Base-by-base conservation (phyloP, 2,329 filamentous ascomycete genomes). In the Lachnellula occidentalis region DNA sequence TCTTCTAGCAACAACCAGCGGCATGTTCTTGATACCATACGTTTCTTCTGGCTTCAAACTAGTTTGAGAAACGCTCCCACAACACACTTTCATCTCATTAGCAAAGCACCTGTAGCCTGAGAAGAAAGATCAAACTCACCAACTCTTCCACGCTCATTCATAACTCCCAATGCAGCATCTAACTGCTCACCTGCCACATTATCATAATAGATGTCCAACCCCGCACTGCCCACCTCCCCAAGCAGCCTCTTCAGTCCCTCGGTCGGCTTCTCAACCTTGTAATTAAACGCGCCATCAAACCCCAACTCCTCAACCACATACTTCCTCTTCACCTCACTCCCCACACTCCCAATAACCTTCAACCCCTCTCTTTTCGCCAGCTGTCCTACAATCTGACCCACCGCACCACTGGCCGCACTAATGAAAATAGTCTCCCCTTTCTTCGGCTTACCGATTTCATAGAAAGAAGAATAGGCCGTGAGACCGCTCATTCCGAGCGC, bases 131-230 rank as follows among this genome's bases (percentile, higher is more conserved):
- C 14, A 31, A 9, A 55, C 58, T 53, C 52, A 60, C 62, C 73
- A 50, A 90, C 82, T 53, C 86, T 78, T 8, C 85, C 87, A 57
- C 76, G 81, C 51, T 74, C 64, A 56, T 86, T 88, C 71, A 88
- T 74, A 52, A 75, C 73, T 24, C 76, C 74, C 50, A 90, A 72
- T 0, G 85, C 82, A 39, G 84, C 85, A 62, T 88, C 83, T 50
- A 90, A 75, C 59, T 86, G 82, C 71, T 88, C 86, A 36, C 87
- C 87, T 17, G 87, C 87, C 11, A 88, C 87, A 64, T 90, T 91
- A 72, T 91, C 87, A 66, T 85, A 91, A 75, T 90, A 90, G 67
- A 90, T 87, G 67, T 91, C 86, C 57, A 91, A 76, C 2, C 87
- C 87, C 22, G 87, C 71, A 1, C 85, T 85, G 1, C 85, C 85